Evolutionary conservation across 2,329 filamentous ascomycete species (phyloP), one percentile per base, ranked within the genome.

Genomic region (Fusarium sp.): DNA sequence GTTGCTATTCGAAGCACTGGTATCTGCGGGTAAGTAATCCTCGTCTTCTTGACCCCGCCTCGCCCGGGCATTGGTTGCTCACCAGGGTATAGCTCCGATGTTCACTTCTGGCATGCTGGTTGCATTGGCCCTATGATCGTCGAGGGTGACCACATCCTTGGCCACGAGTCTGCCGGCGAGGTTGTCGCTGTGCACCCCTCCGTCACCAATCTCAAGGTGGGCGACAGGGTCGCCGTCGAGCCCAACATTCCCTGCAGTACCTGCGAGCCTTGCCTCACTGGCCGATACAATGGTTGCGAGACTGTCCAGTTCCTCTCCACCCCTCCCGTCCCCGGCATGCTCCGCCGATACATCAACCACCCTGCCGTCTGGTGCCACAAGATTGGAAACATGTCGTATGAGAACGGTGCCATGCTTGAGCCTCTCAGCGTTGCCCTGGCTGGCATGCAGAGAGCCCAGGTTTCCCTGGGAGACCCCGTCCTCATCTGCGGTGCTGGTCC

Each of bases 81-180:
- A 70, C 58, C 56, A 61, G 64, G 61, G 51, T 38, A 57, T 40
- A 95, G 92, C 62, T 97, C 93, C 65, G 94, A 97, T 80, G 90
- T 98, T 61, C 95, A 98, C 83, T 98, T 98, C 84, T 98, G 95
- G 95, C 93, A 96, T 78, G 91, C 91, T 54, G 95, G 95, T 72
- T 92, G 92, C 83, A 98, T 98, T 78, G 95, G 95, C 27, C 94
- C 94, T 73, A 97, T 97, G 94, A 90, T 97, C 69, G 95, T 98
- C 51, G 87, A 87, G 72, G 91, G 87, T 76, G 91, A 94, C 76
- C 95, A 97, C 80, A 93, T 97, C 76, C 89, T 98, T 18, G 95
- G 95, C 72, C 95, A 98, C 84, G 95, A 98, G 83, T 96, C 93
- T 42, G 91, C 93, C 4, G 95, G 94, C 69, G 90, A 91, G 75